Percentiles rank a stretch among this genome's conserved stretches.
These are phyloP conservation scores for Bolboschoenoplectus hybrid DNA, from an alignment of 202 grass and related monocot species.

Conservation along the genomic window DNA sequence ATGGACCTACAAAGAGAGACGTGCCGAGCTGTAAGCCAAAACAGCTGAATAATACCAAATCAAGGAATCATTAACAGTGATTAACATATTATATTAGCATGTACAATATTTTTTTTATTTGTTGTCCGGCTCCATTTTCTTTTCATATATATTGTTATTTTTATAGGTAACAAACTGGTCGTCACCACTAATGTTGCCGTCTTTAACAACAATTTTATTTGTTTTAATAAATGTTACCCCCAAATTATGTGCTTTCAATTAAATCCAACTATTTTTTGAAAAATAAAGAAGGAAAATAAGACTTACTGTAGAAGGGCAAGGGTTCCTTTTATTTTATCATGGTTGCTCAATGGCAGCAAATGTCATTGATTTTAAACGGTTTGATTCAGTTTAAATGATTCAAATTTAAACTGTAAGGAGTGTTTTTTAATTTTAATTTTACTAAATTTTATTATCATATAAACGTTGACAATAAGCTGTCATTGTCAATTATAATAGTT, in stretches of 20 bases:
- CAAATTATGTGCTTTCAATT: background rate
- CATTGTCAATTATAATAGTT: too few relatives aligned
- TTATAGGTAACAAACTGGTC: background rate
- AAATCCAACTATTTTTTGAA: background rate
- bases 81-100: background rate
- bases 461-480: too few relatives aligned
- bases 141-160: background rate
- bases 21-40: constrained; percentile 33
- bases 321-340: too few relatives aligned
- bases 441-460: too few relatives aligned
- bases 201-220: background rate
- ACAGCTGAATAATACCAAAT: constrained; percentile 16
- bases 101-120: background rate
- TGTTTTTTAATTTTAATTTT: too few relatives aligned
- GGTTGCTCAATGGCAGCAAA: background rate
- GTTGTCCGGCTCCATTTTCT: background rate
- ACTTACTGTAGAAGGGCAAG: too few relatives aligned
- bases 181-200: background rate
- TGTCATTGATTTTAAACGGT: too few relatives aligned
- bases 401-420: too few relatives aligned
- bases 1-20: constrained; percentile 22
- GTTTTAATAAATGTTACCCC: background rate
- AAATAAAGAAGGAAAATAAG: background rate
- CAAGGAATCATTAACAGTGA: background rate
- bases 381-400: too few relatives aligned